phyloP scores from a whole-genome alignment of 495 filamentous ascomycete genomes.

The Talaromyces liani region DNA sequence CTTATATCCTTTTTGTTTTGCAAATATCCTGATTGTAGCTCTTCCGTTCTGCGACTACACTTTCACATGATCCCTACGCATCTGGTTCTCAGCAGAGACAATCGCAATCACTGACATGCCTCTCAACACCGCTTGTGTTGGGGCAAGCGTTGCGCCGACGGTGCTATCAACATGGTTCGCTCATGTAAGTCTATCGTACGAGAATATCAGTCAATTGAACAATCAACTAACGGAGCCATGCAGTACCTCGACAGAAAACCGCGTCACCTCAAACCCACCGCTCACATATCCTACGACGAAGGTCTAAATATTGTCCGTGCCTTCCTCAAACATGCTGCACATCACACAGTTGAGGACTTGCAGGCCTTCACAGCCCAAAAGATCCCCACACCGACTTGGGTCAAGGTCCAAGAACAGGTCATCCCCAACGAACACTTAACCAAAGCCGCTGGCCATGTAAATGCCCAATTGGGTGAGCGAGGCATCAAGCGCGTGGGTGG shows the following conservation, averaged over 20 bases:
- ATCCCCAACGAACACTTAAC: constrained; percentile 56
- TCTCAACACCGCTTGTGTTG: constrained; percentile 67
- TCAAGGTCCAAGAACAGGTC: constrained; percentile 64
- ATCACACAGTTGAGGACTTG: constrained; percentile 84
- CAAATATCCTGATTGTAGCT: neutral
- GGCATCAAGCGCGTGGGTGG: constrained; percentile 73
- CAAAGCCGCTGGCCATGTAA: constrained; percentile 53
- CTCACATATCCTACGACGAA: constrained; percentile 87
- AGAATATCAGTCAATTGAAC: neutral
- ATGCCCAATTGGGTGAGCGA: constrained; percentile 63
- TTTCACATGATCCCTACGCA: neutral
- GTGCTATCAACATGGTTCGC: constrained; percentile 70
- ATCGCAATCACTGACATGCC: constrained; percentile 33
- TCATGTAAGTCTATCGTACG: constrained; percentile 47
- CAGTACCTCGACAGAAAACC: constrained; percentile 78
- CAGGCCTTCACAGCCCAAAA: constrained; percentile 85
- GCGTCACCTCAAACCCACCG: constrained; percentile 67
- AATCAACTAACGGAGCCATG: constrained; percentile 10
- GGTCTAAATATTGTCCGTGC: constrained; percentile 81
- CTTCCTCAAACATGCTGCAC: constrained; percentile 74
- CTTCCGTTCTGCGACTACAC: neutral
- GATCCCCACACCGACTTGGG: constrained; percentile 86
- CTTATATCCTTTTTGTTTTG: too few species aligned
- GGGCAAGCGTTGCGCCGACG: constrained; percentile 67
- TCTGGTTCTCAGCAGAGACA: neutral